Conservation (phyloP, 148 eudicot species). For the Arctostaphylos glauca region DNA sequence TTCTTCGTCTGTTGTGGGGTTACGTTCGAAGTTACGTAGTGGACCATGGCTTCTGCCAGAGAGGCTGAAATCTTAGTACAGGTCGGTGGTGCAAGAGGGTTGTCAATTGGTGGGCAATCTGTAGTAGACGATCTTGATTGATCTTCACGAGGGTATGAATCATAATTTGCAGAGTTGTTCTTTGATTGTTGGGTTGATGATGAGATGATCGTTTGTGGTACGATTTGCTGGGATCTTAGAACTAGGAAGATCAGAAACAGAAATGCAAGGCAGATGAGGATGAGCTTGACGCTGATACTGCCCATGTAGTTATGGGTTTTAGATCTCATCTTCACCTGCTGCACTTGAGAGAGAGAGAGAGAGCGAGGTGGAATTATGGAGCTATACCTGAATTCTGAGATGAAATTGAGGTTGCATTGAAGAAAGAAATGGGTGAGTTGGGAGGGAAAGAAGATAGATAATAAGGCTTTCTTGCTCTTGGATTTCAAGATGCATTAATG, state of each 20-base stretch:
- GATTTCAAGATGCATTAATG: not conserved
- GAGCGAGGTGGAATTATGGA: not conserved
- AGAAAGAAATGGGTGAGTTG: not conserved
- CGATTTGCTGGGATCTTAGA: slow-evolving; percentile 27
- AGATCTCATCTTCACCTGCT: slow-evolving; percentile 31
- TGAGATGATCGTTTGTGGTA: not conserved
- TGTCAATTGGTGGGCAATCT: not conserved
- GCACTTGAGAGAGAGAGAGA: not conserved
- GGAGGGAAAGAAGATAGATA: not conserved
- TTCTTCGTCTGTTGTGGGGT: slow-evolving; percentile 77
- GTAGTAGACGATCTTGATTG: not conserved
- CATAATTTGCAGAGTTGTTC: slow-evolving; percentile 8
- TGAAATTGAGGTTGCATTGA: not conserved
- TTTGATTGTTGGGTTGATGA: slow-evolving; percentile 3
- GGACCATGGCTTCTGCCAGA: slow-evolving; percentile 61
- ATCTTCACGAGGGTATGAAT: slow-evolving; percentile 4
- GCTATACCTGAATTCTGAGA: not conserved
- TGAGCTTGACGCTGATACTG: slow-evolving; percentile 40
- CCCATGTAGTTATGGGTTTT: slow-evolving; percentile 25
- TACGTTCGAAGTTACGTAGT: slow-evolving; percentile 72
- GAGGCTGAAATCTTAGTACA: slow-evolving; percentile 62
- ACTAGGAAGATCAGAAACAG: slow-evolving; percentile 41
- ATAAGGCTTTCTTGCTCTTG: not conserved
- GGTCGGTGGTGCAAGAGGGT: slow-evolving; percentile 2
- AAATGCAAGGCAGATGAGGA: slow-evolving; percentile 34